Evolutionary conservation across 2,329 filamentous ascomycete species (phyloP).

Genomic region (Fusarium sp.): DNA sequence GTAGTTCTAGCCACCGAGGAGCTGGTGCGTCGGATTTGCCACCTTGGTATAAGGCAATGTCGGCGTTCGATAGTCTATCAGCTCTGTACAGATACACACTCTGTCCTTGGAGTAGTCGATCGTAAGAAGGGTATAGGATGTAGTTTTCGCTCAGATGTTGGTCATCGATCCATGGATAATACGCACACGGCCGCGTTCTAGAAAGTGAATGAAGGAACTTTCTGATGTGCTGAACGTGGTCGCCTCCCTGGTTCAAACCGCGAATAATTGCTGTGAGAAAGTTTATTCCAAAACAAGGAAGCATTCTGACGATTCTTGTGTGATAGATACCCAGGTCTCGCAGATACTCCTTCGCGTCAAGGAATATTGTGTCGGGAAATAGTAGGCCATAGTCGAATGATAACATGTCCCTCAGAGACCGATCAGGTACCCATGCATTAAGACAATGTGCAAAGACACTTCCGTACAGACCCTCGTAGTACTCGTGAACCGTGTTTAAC

Average conservation of each 20-base stretch:
- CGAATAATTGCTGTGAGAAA: neutral
- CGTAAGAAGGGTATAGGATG: neutral
- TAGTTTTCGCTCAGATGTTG: neutral
- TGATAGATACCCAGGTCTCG: neutral
- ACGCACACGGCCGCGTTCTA: neutral
- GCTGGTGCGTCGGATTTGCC: neutral
- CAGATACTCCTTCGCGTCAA: neutral
- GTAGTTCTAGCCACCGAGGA: neutral
- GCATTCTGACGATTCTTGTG: neutral
- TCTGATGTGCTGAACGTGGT: neutral
- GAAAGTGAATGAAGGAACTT: neutral
- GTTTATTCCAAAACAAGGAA: neutral
- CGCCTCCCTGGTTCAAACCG: neutral
- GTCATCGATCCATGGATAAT: neutral
- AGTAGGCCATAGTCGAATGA: neutral
- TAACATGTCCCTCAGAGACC: neutral
- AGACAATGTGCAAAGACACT: neutral
- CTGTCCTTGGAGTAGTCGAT: neutral
- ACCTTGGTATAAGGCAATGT: neutral
- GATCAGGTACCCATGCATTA: neutral
- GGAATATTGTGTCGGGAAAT: neutral
- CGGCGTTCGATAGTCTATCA: neutral
- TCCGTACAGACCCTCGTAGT: neutral
- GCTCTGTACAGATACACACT: neutral
- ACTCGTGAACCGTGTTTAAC: neutral